These are phyloP conservation scores for Bipolaris gigantea DNA, from an alignment of 2,329 filamentous ascomycete genomes.

Conservation along the genomic window DNA sequence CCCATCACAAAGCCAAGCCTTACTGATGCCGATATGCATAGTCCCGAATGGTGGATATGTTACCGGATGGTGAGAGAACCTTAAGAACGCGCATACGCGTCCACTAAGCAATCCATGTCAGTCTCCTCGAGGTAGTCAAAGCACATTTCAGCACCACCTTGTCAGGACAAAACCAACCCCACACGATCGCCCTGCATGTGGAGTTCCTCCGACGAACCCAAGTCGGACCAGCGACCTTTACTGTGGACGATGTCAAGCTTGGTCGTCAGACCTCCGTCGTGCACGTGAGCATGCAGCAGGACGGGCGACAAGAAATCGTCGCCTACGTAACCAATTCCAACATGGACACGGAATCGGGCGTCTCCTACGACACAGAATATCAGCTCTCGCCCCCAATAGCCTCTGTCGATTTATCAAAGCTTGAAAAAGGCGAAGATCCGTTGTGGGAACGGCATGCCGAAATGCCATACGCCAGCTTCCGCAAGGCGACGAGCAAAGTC, in stretches of 20 bases:
- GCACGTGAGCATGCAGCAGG: conserved; percentile 63
- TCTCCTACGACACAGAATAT: conserved; percentile 60
- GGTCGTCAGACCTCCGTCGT: conserved; percentile 65
- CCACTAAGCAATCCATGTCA: conserved; percentile 1
- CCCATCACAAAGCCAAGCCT: background rate
- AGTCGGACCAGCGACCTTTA: conserved; percentile 59
- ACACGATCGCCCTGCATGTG: conserved; percentile 66
- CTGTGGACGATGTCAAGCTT: conserved; percentile 65
- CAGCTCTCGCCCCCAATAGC: conserved; percentile 51
- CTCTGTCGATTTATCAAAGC: conserved; percentile 47
- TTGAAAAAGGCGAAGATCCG: conserved; percentile 50
- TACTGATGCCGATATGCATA: conserved; percentile 34
- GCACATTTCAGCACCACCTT: conserved; percentile 63
- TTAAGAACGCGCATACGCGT: background rate
- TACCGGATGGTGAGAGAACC: conserved; percentile 49
- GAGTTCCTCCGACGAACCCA: conserved; percentile 67
- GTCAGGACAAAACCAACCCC: conserved; percentile 60
- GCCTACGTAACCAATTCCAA: conserved; percentile 68
- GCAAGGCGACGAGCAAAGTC: conserved; percentile 55
- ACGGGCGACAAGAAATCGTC: conserved; percentile 62
- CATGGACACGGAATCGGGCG: conserved; percentile 60
- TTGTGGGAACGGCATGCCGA: conserved; percentile 52
- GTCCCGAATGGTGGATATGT: conserved; percentile 74
- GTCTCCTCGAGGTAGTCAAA: conserved; percentile 61
- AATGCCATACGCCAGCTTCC: conserved; percentile 51